These are phyloP conservation scores for Xylaria sp. DNA, from an alignment of 2,329 filamentous ascomycete species.

Conservation along the genomic window DNA sequence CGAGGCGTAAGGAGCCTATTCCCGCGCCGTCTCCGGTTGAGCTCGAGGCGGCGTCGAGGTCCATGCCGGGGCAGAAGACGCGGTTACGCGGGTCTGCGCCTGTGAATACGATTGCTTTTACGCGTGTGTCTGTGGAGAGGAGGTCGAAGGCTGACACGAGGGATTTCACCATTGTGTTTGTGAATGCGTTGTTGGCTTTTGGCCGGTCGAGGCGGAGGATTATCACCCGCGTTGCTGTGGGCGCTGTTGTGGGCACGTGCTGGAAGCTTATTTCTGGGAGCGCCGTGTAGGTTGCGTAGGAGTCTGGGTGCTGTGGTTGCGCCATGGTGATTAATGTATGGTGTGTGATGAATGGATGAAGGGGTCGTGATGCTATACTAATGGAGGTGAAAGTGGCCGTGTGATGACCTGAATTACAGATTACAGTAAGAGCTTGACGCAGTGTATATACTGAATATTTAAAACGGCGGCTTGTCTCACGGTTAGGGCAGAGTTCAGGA, in stretches of 20 bases:
- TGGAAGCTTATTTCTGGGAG: slow-evolving; percentile 60
- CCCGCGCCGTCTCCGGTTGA: slow-evolving; percentile 35
- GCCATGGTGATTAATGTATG: slow-evolving; percentile 19
- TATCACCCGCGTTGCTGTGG: slow-evolving; percentile 69
- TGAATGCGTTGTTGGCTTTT: slow-evolving; percentile 75
- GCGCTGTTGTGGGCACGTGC: slow-evolving; percentile 62
- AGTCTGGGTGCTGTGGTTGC: slow-evolving; percentile 26
- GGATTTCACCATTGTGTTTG: slow-evolving; percentile 70
- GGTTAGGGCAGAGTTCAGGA: neutral
- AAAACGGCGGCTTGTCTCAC: neutral
- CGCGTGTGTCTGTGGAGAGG: slow-evolving; percentile 64
- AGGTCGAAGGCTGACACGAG: slow-evolving; percentile 65
- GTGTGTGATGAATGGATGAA: neutral
- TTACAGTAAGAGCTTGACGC: neutral
- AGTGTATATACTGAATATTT: too few species aligned
- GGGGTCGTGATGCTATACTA: neutral
- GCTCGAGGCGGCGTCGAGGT: slow-evolving; percentile 55
- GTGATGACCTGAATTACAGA: neutral
- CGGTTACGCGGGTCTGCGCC: slow-evolving; percentile 60
- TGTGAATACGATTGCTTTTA: slow-evolving; percentile 66
- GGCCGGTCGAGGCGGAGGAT: slow-evolving; percentile 74
- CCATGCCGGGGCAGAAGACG: slow-evolving; percentile 70
- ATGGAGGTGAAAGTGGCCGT: neutral
- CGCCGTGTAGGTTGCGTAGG: slow-evolving; percentile 30
- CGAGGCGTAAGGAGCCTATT: slow-evolving; percentile 5